Evolutionary conservation across 2,329 filamentous ascomycete genomes (phyloP).

Genomic region (Alternaria burnsii): DNA sequence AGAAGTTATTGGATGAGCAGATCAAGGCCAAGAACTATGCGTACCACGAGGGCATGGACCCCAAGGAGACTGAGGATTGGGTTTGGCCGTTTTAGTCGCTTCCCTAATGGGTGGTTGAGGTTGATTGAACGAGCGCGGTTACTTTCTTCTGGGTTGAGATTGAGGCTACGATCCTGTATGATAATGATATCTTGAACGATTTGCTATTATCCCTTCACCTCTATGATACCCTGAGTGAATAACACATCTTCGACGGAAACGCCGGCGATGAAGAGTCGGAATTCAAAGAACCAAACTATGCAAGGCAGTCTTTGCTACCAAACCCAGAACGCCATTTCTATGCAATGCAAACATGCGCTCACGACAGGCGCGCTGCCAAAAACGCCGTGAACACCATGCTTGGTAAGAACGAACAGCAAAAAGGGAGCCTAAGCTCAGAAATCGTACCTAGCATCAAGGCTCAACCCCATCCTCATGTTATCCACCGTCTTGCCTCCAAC

Average conservation of each 20-base stretch:
- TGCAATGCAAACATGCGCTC: conserved; percentile 1
- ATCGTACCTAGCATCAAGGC: conserved; percentile 24
- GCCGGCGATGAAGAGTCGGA: not conserved
- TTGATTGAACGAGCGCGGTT: not conserved
- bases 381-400: conserved; percentile 34
- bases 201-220: not conserved
- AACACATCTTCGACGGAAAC: not conserved
- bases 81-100: conserved; percentile 63
- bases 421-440: conserved; percentile 30
- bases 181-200: not conserved
- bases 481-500: conserved; percentile 61
- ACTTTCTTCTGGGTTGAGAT: not conserved
- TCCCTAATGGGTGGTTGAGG: not conserved
- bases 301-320: not conserved
- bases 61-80: conserved; percentile 71
- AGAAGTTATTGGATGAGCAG: conserved; percentile 71
- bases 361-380: not conserved
- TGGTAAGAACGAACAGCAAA: not conserved
- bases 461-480: conserved; percentile 57
- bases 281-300: not conserved
- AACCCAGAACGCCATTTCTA: conserved; percentile 8
- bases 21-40: conserved; percentile 70
- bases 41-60: conserved; percentile 74
- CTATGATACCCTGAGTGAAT: not conserved
- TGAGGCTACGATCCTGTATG: not conserved